Conservation (phyloP, 345 rosid genomes). For the Limnanthes douglasii region DNA sequence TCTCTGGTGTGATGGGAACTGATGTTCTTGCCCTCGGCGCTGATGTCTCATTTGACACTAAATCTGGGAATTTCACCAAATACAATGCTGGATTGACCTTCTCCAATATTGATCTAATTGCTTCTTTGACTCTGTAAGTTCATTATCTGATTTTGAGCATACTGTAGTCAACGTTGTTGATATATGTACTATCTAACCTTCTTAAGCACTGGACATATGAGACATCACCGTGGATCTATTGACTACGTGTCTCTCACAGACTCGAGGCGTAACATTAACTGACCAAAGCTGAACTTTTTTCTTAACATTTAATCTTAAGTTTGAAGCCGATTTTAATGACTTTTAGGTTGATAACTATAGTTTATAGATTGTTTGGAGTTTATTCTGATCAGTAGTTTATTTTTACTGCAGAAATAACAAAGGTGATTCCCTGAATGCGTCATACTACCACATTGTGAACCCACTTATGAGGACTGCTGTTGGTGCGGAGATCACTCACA, state of each 20-base stretch:
- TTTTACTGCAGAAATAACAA: constrained; percentile 54
- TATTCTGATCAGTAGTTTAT: too few species aligned
- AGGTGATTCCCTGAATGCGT: constrained; percentile 48
- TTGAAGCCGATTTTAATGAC: too few species aligned
- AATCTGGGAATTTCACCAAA: constrained; percentile 58
- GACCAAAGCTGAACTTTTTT: too few species aligned
- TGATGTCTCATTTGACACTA: constrained; percentile 71
- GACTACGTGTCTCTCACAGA: too few species aligned
- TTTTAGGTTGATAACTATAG: too few species aligned
- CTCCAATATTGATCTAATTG: constrained; percentile 53
- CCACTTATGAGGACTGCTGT: constrained; percentile 43
- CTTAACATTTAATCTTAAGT: too few species aligned
- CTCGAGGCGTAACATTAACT: too few species aligned
- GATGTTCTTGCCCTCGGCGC: constrained; percentile 49
- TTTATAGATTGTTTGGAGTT: not conserved
- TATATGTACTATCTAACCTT: too few species aligned
- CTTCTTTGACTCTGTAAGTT: constrained; percentile 60
- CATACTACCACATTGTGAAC: constrained; percentile 67
- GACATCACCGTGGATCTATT: too few species aligned
- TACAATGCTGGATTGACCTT: constrained; percentile 67
- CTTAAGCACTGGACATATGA: too few species aligned
- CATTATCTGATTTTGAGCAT: too few species aligned
- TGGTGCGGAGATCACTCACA: constrained; percentile 69
- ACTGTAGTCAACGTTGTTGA: too few species aligned
- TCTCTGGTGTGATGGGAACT: constrained; percentile 69